Evolutionary conservation across 2,329 filamentous ascomycete species (phyloP), one percentile per base, ranked within the genome.

Genomic region (Westerdykella sp.): DNA sequence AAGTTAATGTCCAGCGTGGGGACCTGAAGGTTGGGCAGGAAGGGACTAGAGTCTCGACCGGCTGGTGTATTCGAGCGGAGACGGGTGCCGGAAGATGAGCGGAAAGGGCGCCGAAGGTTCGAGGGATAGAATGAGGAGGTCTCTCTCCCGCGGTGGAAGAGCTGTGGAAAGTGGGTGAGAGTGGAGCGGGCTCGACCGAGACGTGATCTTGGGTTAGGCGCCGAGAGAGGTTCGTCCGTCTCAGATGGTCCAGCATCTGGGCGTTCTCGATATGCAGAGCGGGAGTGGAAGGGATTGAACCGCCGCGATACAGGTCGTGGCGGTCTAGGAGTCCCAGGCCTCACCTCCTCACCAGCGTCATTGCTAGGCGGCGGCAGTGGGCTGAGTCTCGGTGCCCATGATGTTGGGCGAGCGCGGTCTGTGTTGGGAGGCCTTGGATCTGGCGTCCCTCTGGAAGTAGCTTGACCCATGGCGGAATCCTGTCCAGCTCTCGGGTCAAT

Each of bases 1-100:
- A 69, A 66, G 49, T 65, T 59, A 22, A 68, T 49, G 36, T 66
- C 66, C 36, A 69, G 56, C 9, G 66, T 65, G 14, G 65, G 65
- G 5, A 65, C 54, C 37, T 60, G 60, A 13, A 62, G 49, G 4
- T 52, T 55, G 3, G 65, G 65, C 7, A 62, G 52, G 46, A 58
- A 58, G 31, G 60, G 65, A 39, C 59, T 60, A 41, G 35, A 59
- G 48, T 56, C 68, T 47, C 48, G 59, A 7, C 43, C 48, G 15
- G 46, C 43, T 31, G 46, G 51, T 10, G 57, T 47, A 21, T 52
- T 46, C 18, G 55, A 59, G 30, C 53, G 46, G 14, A 55, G 54
- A 14, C 51, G 45, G 21, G 56, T 51, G 41, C 51, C 55, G 16
- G 52, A 42, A 28, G 49, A 35, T 18, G 37, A 34, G 51, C 44